A percentile compares a stretch with the other conserved stretches of the same genome.
Conservation (phyloP, 495 filamentous ascomycete species). For the Peziza echinospora region DNA sequence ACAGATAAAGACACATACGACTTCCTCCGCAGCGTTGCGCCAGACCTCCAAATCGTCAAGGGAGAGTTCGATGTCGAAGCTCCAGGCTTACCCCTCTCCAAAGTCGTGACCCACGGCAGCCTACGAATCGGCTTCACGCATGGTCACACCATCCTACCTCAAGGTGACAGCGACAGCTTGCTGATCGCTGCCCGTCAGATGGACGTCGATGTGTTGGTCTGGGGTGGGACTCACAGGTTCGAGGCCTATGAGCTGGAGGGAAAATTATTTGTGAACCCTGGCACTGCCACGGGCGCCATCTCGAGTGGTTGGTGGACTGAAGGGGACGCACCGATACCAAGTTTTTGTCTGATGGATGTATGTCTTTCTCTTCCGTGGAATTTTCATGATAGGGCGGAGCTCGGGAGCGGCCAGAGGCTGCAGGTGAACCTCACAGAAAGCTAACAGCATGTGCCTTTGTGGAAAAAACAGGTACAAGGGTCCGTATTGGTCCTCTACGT, state of each 20-base stretch:
- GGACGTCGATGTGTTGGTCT: slow-evolving; percentile 90
- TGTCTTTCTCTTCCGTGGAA: slow-evolving; percentile 22
- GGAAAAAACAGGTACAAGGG: slow-evolving; percentile 56
- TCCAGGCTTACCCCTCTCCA: slow-evolving; percentile 68
- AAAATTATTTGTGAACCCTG: slow-evolving; percentile 95
- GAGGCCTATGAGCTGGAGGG: slow-evolving; percentile 98
- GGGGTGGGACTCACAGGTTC: slow-evolving; percentile 93
- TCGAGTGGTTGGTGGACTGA: slow-evolving; percentile 38
- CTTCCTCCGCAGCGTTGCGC: slow-evolving; percentile 74
- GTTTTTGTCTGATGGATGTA: slow-evolving; percentile 98
- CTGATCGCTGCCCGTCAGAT: slow-evolving; percentile 86
- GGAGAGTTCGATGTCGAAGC: slow-evolving; percentile 88
- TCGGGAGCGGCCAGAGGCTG: slow-evolving; percentile 6
- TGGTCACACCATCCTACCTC: slow-evolving; percentile 83
- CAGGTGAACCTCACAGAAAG: too few species aligned
- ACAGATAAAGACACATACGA: slow-evolving; percentile 88
- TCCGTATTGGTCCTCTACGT: slow-evolving; percentile 94
- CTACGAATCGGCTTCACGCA: slow-evolving; percentile 92
- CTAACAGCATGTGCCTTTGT: too few species aligned
- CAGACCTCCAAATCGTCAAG: slow-evolving; percentile 88
- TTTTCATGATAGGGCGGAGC: not conserved
- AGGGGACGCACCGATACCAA: slow-evolving; percentile 68
- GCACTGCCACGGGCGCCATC: slow-evolving; percentile 24
- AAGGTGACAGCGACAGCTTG: slow-evolving; percentile 72
- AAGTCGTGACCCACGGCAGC: slow-evolving; percentile 83